Conservation (phyloP, 140 eudicot genomes). For the Cichorium intybus region DNA sequence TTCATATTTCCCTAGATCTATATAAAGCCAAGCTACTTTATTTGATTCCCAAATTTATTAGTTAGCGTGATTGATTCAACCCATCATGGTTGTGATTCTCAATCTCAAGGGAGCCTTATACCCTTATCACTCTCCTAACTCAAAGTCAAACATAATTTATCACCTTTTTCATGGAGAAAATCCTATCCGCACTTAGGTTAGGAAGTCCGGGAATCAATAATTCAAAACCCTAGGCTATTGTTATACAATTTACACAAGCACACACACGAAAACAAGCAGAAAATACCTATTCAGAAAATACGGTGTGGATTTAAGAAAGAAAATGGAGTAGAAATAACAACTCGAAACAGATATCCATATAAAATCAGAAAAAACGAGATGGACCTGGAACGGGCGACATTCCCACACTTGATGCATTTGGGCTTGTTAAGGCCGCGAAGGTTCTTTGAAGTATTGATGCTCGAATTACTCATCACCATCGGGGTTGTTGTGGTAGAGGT, state of each 20-base stretch:
- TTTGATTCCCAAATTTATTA: background rate
- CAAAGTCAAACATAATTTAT: no score
- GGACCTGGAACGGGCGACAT: conserved; percentile 96
- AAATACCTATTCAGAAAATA: background rate
- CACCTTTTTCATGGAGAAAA: no score
- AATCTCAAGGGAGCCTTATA: background rate
- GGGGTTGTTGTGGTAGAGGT: conserved; percentile 19
- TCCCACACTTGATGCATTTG: conserved; percentile 91
- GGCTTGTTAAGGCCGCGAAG: conserved; percentile 94
- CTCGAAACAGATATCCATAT: background rate
- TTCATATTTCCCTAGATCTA: background rate
- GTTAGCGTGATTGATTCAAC: background rate
- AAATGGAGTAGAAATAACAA: background rate
- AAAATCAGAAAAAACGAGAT: background rate
- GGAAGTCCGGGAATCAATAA: no score
- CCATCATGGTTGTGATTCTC: background rate
- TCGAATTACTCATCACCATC: conserved; percentile 10
- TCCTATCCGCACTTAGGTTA: no score
- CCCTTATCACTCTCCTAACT: no score
- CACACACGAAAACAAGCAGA: background rate
- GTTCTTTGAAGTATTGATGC: conserved; percentile 43
- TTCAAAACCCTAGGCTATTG: conserved; percentile 10
- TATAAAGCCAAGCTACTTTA: background rate
- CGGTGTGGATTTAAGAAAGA: background rate
- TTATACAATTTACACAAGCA: conserved; percentile 1